Evolutionary conservation across 306 rosid genomes (phyloP).

Genomic region (Dalbergia cochinchinensis): DNA sequence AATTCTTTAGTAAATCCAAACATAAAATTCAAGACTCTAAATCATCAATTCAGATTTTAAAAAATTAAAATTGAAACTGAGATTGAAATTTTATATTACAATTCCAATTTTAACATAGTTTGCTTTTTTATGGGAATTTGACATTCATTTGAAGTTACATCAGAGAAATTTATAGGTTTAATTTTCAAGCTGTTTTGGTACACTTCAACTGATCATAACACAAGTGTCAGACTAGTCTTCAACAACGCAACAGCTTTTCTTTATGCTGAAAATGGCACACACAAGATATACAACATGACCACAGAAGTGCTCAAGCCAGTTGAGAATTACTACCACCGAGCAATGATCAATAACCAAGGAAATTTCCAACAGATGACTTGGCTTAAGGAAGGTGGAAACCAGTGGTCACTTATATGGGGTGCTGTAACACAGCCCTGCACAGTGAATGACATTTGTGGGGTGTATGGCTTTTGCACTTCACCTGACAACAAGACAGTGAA

Average conservation of each 20-base stretch:
- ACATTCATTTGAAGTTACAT: no score
- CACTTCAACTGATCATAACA: neutral
- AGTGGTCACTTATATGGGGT: slow-evolving; percentile 45
- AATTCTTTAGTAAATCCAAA: no score
- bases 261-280: slow-evolving; percentile 35
- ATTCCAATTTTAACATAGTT: no score
- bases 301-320: neutral
- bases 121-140: no score
- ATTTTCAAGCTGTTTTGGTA: neutral
- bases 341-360: slow-evolving; percentile 42
- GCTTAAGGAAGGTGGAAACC: neutral
- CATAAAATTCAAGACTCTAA: no score
- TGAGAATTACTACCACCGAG: slow-evolving; percentile 47
- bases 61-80: no score
- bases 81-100: no score
- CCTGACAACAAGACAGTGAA: slow-evolving; percentile 17
- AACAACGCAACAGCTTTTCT: slow-evolving; percentile 40
- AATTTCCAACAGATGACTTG: slow-evolving; percentile 44
- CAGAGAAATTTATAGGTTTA: no score
- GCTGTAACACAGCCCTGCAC: slow-evolving; percentile 46
- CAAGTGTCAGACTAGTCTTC: slow-evolving; percentile 36
- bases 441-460: slow-evolving; percentile 55
- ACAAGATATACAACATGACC: slow-evolving; percentile 14
- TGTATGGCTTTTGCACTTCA: slow-evolving; percentile 52
- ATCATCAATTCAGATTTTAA: no score